phyloP scores from a whole-genome alignment of 2,329 filamentous ascomycete species.

The Hypomyces perniciosus region DNA sequence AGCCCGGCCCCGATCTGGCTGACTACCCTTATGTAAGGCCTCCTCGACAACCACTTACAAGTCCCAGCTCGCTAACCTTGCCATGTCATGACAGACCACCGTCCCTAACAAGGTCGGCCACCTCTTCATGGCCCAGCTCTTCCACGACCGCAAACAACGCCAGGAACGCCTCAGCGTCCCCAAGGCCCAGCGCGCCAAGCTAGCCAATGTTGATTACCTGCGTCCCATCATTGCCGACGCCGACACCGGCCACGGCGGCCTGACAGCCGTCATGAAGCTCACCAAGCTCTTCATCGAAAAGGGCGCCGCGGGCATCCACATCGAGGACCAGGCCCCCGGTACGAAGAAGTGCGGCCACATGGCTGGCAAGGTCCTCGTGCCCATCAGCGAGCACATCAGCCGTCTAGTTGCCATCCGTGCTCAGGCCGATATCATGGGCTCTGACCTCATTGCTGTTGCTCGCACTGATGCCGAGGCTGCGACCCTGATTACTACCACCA shows the following conservation, averaged over 20 bases:
- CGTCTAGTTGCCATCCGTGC: slow-evolving; percentile 92
- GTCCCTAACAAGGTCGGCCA: slow-evolving; percentile 98
- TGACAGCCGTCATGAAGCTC: slow-evolving; percentile 99
- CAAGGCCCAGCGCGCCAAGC: slow-evolving; percentile 62
- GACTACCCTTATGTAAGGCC: slow-evolving; percentile 82
- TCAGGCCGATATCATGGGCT: slow-evolving; percentile 97
- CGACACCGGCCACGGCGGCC: slow-evolving; percentile 91
- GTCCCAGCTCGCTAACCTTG: too few relatives aligned
- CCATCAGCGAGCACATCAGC: slow-evolving; percentile 97
- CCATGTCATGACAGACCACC: slow-evolving; percentile 59
- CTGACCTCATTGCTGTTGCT: slow-evolving; percentile 83
- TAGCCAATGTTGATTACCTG: slow-evolving; percentile 85
- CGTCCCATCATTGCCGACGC: slow-evolving; percentile 95
- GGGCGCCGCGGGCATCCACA: slow-evolving; percentile 95
- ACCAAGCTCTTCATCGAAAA: slow-evolving; percentile 97
- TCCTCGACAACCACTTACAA: not conserved
- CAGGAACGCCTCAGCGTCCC: slow-evolving; percentile 82
- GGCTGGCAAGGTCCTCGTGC: slow-evolving; percentile 96
- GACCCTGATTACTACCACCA: slow-evolving; percentile 92
- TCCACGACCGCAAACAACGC: slow-evolving; percentile 98
- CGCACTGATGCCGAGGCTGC: slow-evolving; percentile 97
- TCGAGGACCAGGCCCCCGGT: slow-evolving; percentile 95
- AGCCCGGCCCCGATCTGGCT: slow-evolving; percentile 94
- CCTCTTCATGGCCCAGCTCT: slow-evolving; percentile 96
- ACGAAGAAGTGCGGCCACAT: slow-evolving; percentile 99